Evolutionary conservation across 2,329 filamentous ascomycete species (phyloP).

Genomic region (Knoxdaviesia capensis): DNA sequence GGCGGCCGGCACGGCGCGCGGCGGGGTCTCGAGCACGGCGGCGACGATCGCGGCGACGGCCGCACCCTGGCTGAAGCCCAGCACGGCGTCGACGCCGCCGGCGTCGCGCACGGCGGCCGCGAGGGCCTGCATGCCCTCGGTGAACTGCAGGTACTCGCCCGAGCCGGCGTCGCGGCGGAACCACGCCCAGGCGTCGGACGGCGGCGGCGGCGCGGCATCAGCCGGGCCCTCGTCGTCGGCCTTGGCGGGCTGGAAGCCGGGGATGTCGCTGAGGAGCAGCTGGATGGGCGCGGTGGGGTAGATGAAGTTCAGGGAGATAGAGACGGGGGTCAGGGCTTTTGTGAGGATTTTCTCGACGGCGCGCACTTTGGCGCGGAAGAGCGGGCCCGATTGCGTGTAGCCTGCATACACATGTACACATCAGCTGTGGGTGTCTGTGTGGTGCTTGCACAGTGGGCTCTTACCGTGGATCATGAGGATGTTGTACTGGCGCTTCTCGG

Average conservation of each 20-base stretch:
- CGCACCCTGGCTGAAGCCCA: conserved; percentile 71
- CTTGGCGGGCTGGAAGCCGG: conserved; percentile 35
- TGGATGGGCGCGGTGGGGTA: conserved; percentile 51
- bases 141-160: conserved; percentile 44
- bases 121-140: conserved; percentile 44
- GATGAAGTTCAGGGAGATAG: conserved; percentile 31
- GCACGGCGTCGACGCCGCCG: conserved; percentile 54
- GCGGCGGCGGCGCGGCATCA: conserved; percentile 20
- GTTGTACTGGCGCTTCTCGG: conserved; percentile 30
- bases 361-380: conserved; percentile 78
- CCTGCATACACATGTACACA: conserved; percentile 21
- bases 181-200: conserved; percentile 62
- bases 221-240: conserved; percentile 16
- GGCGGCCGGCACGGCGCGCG: conserved; percentile 8
- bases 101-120: conserved; percentile 39
- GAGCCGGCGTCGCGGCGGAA: conserved; percentile 50
- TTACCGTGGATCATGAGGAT: conserved; percentile 61
- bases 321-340: conserved; percentile 47
- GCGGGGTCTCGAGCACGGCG: conserved; percentile 41
- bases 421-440: not conserved
- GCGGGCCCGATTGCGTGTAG: conserved; percentile 72
- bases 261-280: conserved; percentile 45
- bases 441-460: conserved; percentile 2
- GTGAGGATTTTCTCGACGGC: conserved; percentile 62
- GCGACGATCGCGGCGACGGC: conserved; percentile 54